A percentile compares a stretch with the other conserved stretches of the same genome.
Conservation (phyloP, 176 grass and related monocot genomes). For the Aechmea fasciata region DNA sequence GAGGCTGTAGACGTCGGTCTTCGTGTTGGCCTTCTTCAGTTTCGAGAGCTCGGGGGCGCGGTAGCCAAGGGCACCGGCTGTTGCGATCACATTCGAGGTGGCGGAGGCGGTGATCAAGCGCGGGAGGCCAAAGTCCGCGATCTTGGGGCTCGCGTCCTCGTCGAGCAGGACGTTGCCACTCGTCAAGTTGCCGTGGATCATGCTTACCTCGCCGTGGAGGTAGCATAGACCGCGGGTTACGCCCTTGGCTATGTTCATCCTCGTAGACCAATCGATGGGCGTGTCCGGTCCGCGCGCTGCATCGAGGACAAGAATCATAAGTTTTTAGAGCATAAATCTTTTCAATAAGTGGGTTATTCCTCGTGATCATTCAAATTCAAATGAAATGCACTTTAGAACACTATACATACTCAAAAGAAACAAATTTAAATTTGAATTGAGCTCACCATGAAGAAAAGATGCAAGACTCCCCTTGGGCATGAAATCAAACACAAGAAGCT, state of each 20-base stretch:
- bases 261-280: slow-evolving; percentile 7
- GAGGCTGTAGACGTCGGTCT: slow-evolving; percentile 87
- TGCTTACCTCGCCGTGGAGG: slow-evolving; percentile 16
- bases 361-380: background rate
- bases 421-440: background rate
- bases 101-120: slow-evolving; percentile 70
- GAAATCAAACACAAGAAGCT: slow-evolving; percentile 62
- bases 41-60: slow-evolving; percentile 78
- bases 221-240: slow-evolving; percentile 8
- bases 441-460: slow-evolving; percentile 46
- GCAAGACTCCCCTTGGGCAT: slow-evolving; percentile 55
- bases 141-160: background rate
- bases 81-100: slow-evolving; percentile 57
- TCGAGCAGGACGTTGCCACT: slow-evolving; percentile 14
- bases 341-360: too few species aligned
- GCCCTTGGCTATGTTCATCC: slow-evolving; percentile 22
- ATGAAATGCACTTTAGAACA: background rate
- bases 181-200: slow-evolving; percentile 15
- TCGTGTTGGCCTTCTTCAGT: slow-evolving; percentile 61
- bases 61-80: slow-evolving; percentile 48
- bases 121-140: slow-evolving; percentile 43
- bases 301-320: background rate
- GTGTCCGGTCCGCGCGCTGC: slow-evolving; percentile 13
- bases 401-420: slow-evolving; percentile 1
- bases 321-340: background rate